Conservation (phyloP, 495 filamentous ascomycete species). For the Trichoderma virens region DNA sequence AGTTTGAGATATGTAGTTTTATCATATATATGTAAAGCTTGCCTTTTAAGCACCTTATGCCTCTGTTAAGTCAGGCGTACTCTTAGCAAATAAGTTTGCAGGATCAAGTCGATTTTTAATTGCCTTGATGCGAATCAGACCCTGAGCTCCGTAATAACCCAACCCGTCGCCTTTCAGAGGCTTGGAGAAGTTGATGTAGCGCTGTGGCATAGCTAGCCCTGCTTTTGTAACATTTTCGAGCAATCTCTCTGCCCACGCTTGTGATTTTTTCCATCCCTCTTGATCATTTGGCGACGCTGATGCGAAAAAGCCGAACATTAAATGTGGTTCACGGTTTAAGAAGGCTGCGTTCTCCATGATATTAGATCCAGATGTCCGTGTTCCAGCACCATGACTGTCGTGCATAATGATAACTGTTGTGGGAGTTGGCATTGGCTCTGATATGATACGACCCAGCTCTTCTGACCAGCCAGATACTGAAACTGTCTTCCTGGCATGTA, state of each 20-base stretch:
- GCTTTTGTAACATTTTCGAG: not conserved
- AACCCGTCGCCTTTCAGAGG: not conserved
- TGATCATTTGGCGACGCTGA: not conserved
- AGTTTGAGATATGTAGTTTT: not conserved
- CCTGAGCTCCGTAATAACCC: not conserved
- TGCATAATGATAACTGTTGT: not conserved
- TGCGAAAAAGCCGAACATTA: not conserved
- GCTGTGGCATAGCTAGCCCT: not conserved
- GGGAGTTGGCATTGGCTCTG: not conserved
- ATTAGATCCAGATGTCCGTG: not conserved
- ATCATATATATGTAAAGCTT: no score
- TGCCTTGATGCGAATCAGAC: not conserved
- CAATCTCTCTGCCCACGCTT: not conserved
- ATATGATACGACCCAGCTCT: not conserved
- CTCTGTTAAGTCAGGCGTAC: not conserved
- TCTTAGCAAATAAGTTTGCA: not conserved
- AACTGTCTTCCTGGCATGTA: not conserved
- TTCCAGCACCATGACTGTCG: not conserved
- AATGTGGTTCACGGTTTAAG: not conserved
- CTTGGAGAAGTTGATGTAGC: not conserved
- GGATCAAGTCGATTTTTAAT: not conserved
- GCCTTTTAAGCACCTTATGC: not conserved
- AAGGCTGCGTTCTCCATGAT: not conserved
- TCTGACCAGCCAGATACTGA: not conserved
- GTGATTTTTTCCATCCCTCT: not conserved